phyloP scores from a whole-genome alignment of 2,329 filamentous ascomycete species.

The Dothideomycetidae sp. region DNA sequence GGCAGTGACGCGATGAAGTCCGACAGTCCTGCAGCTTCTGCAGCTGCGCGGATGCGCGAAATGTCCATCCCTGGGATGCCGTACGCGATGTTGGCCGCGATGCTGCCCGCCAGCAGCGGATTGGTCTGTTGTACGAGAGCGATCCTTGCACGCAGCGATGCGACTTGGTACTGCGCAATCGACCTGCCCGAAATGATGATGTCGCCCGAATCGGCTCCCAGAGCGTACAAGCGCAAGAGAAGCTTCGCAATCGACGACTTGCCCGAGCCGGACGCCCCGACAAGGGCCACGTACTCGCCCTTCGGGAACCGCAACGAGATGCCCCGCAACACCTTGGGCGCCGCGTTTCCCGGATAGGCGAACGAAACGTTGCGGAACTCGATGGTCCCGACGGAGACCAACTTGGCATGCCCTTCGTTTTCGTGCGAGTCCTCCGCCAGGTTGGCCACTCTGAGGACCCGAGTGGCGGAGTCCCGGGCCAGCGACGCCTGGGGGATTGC shows the following conservation, averaged over 20 bases:
- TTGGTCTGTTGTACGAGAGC: slow-evolving; percentile 58
- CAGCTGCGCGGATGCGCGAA: slow-evolving; percentile 38
- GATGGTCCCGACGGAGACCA: slow-evolving; percentile 37
- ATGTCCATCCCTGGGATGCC: slow-evolving; percentile 47
- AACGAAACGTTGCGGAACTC: slow-evolving; percentile 53
- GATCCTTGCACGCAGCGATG: slow-evolving; percentile 45
- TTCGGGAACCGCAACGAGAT: slow-evolving; percentile 51
- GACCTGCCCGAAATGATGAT: slow-evolving; percentile 47
- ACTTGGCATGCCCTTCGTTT: slow-evolving; percentile 33
- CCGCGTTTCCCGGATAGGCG: slow-evolving; percentile 49
- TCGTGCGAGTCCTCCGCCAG: slow-evolving; percentile 49
- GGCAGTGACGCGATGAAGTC: slow-evolving; percentile 63
- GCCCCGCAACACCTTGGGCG: slow-evolving; percentile 42
- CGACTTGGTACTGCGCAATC: slow-evolving; percentile 44
- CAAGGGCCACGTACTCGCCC: slow-evolving; percentile 59
- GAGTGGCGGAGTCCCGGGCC: slow-evolving; percentile 55
- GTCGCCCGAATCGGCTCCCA: slow-evolving; percentile 20
- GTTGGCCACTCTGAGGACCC: slow-evolving; percentile 54
- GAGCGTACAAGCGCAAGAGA: slow-evolving; percentile 54
- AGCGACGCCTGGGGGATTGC: slow-evolving; percentile 70
- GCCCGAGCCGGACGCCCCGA: slow-evolving; percentile 75
- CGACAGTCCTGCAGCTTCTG: slow-evolving; percentile 51
- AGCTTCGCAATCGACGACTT: slow-evolving; percentile 75
- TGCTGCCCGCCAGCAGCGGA: slow-evolving; percentile 61
- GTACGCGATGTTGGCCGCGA: slow-evolving; percentile 72